Conservation (phyloP, 352 stramenopile species). For the Globisporangium splendens region DNA sequence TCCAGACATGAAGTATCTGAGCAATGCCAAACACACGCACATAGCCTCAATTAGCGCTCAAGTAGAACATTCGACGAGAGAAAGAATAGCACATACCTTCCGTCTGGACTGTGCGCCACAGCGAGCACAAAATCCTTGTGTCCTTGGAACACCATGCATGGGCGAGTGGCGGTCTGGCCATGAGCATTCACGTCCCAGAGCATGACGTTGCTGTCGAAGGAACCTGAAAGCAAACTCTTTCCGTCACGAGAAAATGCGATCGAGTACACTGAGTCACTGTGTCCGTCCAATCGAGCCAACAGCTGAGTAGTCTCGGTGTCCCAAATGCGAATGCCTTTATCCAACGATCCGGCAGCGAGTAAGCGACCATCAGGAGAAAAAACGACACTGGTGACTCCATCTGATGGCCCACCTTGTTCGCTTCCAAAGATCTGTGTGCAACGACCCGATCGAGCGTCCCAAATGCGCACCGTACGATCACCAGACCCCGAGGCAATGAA, state of each 20-base stretch:
- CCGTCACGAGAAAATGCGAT: constrained; percentile 83
- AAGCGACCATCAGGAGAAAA: constrained; percentile 73
- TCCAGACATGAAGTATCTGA: constrained; percentile 80
- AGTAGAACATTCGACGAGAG: background rate
- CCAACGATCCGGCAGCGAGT: constrained; percentile 74
- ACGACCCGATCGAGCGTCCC: constrained; percentile 74
- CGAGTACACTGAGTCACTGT: constrained; percentile 86
- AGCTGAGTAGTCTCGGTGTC: constrained; percentile 78
- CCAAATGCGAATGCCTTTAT: constrained; percentile 86
- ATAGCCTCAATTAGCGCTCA: background rate
- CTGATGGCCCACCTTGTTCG: constrained; percentile 70
- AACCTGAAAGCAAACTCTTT: constrained; percentile 85
- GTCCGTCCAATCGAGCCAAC: constrained; percentile 75
- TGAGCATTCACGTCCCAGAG: constrained; percentile 82
- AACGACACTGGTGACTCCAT: constrained; percentile 79
- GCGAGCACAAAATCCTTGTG: constrained; percentile 89
- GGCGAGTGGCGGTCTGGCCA: constrained; percentile 70
- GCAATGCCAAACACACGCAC: constrained; percentile 15
- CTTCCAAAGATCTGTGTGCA: constrained; percentile 85
- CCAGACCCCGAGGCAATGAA: constrained; percentile 84
- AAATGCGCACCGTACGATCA: constrained; percentile 78
- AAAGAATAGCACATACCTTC: constrained; percentile 42
- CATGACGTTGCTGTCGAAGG: constrained; percentile 84
- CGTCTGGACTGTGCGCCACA: constrained; percentile 80
- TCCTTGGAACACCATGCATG: constrained; percentile 84